Percentiles rank a stretch among this genome's conserved stretches.
Evolutionary conservation across 495 filamentous ascomycete genomes (phyloP).

Genomic region (Penicillium manginii): DNA sequence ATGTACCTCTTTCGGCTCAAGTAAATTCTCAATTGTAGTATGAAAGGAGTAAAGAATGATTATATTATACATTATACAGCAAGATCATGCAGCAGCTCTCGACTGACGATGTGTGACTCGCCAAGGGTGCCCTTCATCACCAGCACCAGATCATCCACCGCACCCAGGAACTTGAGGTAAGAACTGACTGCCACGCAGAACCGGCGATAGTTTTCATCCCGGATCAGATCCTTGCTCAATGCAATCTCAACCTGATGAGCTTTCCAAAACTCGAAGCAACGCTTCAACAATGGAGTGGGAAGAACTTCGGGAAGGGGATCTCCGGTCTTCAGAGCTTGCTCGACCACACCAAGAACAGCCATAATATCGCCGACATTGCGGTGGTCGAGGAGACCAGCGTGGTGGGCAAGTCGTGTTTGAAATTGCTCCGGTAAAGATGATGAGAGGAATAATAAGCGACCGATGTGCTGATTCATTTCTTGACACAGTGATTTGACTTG

Average conservation of each 20-base stretch:
- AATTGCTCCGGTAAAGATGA: conserved; percentile 36
- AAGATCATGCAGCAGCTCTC: conserved; percentile 24
- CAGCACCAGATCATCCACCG: conserved; percentile 46
- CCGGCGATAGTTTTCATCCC: conserved; percentile 42
- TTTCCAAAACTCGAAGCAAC: conserved; percentile 36
- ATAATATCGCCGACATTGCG: conserved; percentile 45
- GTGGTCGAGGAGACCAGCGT: conserved; percentile 42
- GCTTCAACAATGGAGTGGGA: conserved; percentile 42
- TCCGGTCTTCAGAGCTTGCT: conserved; percentile 46
- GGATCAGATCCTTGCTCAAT: conserved; percentile 33
- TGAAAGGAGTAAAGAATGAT: background rate
- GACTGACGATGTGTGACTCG: conserved; percentile 44
- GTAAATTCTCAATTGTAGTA: background rate
- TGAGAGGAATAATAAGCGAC: conserved; percentile 39
- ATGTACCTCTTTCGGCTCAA: background rate
- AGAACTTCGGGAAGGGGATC: conserved; percentile 48
- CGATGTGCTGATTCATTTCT: conserved; percentile 39
- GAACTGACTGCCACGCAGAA: conserved; percentile 46
- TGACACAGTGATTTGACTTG: conserved; percentile 43
- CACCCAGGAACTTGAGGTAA: conserved; percentile 40
- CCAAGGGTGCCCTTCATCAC: conserved; percentile 46
- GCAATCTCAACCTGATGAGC: conserved; percentile 25
- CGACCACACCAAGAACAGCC: conserved; percentile 43
- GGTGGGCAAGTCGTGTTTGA: conserved; percentile 31
- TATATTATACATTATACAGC: conserved; percentile 19